Evolutionary conservation across 169 alveolate genomes (phyloP).

Genomic region (Babesia divergens): DNA sequence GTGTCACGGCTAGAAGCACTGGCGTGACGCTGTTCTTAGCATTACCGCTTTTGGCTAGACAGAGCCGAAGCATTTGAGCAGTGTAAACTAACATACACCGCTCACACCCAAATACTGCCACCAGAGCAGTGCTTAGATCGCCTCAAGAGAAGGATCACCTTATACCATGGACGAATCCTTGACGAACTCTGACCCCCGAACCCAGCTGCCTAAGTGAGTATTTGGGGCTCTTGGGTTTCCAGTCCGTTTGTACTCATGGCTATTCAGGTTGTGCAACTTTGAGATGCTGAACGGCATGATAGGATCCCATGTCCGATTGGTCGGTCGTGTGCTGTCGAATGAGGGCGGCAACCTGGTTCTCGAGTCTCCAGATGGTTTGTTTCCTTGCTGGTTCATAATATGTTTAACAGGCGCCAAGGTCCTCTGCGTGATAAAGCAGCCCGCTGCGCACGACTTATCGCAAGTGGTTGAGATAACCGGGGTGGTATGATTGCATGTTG

Average conservation of each 20-base stretch:
- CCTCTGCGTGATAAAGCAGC: background rate
- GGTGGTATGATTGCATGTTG: background rate
- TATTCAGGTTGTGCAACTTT: slow-evolving; percentile 16
- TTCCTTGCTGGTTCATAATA: background rate
- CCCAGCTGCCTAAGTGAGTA: slow-evolving; percentile 12
- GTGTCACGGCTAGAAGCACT: too few relatives aligned
- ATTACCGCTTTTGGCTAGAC: too few relatives aligned
- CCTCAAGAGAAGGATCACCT: too few relatives aligned
- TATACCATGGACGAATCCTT: slow-evolving; percentile 17
- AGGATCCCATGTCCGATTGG: background rate
- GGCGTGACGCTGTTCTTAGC: too few relatives aligned
- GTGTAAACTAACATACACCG: too few relatives aligned
- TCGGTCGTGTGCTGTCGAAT: background rate
- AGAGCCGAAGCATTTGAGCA: too few relatives aligned
- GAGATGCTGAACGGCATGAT: slow-evolving; percentile 4
- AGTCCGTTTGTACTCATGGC: background rate
- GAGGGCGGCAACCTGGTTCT: background rate
- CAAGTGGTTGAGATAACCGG: slow-evolving; percentile 11
- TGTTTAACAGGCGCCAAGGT: slow-evolving; percentile 9
- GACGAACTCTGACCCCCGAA: background rate
- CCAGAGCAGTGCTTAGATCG: too few relatives aligned
- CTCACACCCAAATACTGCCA: too few relatives aligned
- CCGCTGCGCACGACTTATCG: background rate
- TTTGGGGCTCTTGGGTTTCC: too few relatives aligned
- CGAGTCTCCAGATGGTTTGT: slow-evolving; percentile 19